Conservation (phyloP, 768 basidiomycete genomes). For the Scleroderma citrinum region DNA sequence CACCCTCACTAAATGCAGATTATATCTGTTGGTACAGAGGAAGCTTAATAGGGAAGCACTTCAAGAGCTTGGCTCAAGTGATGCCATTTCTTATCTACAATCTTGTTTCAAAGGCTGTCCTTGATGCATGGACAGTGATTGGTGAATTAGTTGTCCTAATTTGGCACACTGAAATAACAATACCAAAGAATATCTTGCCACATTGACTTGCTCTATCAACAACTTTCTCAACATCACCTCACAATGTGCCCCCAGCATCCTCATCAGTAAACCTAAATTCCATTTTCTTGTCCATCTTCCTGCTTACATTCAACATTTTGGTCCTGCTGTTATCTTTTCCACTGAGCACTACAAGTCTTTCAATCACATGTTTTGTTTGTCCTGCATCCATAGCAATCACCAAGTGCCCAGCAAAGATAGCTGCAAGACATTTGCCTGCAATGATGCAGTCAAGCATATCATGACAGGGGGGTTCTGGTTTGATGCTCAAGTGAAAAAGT, state of each 20-base stretch:
- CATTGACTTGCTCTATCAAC: too few species aligned
- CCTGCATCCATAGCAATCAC: constrained; percentile 23
- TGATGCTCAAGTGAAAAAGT: not conserved
- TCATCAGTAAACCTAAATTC: constrained; percentile 26
- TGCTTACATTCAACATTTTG: constrained; percentile 21
- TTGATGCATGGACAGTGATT: constrained; percentile 26
- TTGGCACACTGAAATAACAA: constrained; percentile 38
- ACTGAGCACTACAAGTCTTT: constrained; percentile 27
- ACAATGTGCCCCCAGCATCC: constrained; percentile 20
- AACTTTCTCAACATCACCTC: constrained; percentile 15
- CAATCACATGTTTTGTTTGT: constrained; percentile 20
- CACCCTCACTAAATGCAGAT: constrained; percentile 18
- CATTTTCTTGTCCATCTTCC: constrained; percentile 28
- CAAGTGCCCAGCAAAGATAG: constrained; percentile 25
- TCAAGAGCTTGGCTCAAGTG: constrained; percentile 26
- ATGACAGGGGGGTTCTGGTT: constrained; percentile 9
- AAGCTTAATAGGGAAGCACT: constrained; percentile 27
- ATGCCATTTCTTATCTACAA: constrained; percentile 28
- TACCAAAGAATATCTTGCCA: constrained; percentile 30
- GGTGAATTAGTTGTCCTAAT: constrained; percentile 32
- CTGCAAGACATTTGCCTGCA: constrained; percentile 7
- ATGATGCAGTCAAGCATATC: constrained; percentile 14
- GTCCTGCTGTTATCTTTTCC: constrained; percentile 23
- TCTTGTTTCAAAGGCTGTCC: constrained; percentile 18
- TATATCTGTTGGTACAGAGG: constrained; percentile 30